Evolutionary conservation across 202 grass and related monocot genomes (phyloP).

Genomic region (Eragrostis tef): DNA sequence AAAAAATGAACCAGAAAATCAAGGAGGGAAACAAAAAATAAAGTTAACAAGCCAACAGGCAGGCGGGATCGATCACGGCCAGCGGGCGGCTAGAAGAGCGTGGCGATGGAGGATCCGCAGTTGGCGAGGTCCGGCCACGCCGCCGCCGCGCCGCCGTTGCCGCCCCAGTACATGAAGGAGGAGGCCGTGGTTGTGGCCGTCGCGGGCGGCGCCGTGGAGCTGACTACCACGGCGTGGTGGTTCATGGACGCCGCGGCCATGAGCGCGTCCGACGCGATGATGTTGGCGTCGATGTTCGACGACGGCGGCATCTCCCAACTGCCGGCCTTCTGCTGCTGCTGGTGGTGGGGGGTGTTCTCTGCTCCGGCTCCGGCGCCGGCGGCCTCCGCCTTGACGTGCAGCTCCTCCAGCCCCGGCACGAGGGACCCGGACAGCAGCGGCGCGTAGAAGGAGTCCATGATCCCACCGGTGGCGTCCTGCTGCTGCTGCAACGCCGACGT

Average conservation of each 20-base stretch:
- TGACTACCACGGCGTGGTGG: constrained; percentile 27
- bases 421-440: constrained; percentile 57
- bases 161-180: constrained; percentile 58
- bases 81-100: constrained; percentile 53
- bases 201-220: background rate
- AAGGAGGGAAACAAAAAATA: constrained; percentile 37
- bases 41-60: constrained; percentile 49
- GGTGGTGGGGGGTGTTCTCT: constrained; percentile 8
- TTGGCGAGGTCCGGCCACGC: constrained; percentile 62
- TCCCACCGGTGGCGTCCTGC: constrained; percentile 8
- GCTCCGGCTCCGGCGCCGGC: constrained; percentile 8
- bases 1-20: constrained; percentile 54
- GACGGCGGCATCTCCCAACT: constrained; percentile 49
- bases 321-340: constrained; percentile 9
- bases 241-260: constrained; percentile 61
- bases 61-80: background rate
- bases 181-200: constrained; percentile 10
- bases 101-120: constrained; percentile 65
- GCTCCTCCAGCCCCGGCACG: constrained; percentile 63
- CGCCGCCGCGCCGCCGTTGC: constrained; percentile 32
- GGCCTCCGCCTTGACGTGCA: constrained; percentile 62
- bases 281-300: constrained; percentile 49
- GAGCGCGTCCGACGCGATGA: constrained; percentile 61
- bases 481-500: background rate
- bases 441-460: constrained; percentile 55